Percentiles rank a stretch among this genome's conserved stretches.
Conservation (phyloP, 2,329 filamentous ascomycete species). For the Tolypocladium nubicola region DNA sequence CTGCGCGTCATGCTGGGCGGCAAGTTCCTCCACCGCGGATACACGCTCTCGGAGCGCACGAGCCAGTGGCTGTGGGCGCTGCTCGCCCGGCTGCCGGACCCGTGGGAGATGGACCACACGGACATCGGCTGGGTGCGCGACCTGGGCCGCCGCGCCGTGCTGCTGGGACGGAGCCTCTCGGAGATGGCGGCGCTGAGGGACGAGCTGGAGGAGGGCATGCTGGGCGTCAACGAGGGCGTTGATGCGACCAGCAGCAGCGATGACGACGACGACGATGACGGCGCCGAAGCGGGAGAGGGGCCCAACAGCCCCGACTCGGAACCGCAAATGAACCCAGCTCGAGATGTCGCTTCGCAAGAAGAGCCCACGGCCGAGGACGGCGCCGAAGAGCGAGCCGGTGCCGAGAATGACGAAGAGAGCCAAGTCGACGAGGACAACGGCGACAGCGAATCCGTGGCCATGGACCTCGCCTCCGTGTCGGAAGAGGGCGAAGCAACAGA, state of each 20-base stretch:
- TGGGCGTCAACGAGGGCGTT: conserved; percentile 33
- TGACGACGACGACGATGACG: conserved; percentile 15
- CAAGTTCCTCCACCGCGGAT: conserved; percentile 50
- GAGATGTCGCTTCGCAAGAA: neutral
- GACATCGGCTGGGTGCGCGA: conserved; percentile 71
- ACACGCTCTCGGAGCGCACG: conserved; percentile 51
- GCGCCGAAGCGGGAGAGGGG: neutral
- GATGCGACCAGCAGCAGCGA: conserved; percentile 29
- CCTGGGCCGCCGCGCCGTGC: conserved; percentile 64
- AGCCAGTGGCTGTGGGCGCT: conserved; percentile 82
- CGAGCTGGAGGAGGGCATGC: conserved; percentile 26
- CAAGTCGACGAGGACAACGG: conserved; percentile 1
- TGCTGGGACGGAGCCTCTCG: conserved; percentile 43
- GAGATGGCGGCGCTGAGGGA: conserved; percentile 40
- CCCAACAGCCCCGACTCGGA: neutral
- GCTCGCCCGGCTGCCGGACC: conserved; percentile 62
- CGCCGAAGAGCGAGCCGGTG: conserved; percentile 11
- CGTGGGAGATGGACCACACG: conserved; percentile 63
- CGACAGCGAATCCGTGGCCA: conserved; percentile 23
- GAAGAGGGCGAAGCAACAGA: conserved; percentile 26
- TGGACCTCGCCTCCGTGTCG: conserved; percentile 29
- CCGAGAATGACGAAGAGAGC: conserved; percentile 6
- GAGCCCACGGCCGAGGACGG: conserved; percentile 4
- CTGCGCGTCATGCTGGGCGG: conserved; percentile 56
- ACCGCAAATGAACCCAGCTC: neutral